A percentile compares a stretch with the other conserved stretches of the same genome.
Evolutionary conservation across 2,329 filamentous ascomycete species (phyloP).

Genomic region (Botrytis elliptica): DNA sequence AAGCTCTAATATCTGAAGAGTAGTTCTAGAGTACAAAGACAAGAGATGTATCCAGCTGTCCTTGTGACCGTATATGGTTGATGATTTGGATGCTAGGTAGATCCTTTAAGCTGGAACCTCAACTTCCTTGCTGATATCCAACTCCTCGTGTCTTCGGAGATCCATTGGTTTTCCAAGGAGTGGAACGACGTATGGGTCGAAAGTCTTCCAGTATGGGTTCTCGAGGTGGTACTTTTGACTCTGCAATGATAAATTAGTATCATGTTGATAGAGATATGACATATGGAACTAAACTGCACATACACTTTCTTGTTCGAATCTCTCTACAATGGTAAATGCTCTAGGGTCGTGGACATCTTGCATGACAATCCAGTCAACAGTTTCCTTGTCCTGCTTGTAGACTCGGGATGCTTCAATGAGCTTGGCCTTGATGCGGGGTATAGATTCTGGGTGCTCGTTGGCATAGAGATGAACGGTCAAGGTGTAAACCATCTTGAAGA

Average conservation of each 20-base stretch:
- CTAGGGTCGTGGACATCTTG: slow-evolving; percentile 66
- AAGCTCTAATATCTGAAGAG: neutral
- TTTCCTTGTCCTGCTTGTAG: slow-evolving; percentile 71
- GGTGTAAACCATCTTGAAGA: slow-evolving; percentile 62
- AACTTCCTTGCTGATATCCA: slow-evolving; percentile 55
- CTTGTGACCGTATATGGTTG: neutral
- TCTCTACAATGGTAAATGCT: slow-evolving; percentile 73
- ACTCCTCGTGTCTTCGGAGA: slow-evolving; percentile 64
- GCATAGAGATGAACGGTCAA: slow-evolving; percentile 69
- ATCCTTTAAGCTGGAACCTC: slow-evolving; percentile 39
- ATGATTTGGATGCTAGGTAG: neutral
- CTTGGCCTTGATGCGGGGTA: slow-evolving; percentile 68
- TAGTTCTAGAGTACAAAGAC: neutral
- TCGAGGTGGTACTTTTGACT: slow-evolving; percentile 62
- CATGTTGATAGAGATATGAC: slow-evolving; percentile 24
- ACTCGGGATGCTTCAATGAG: slow-evolving; percentile 72
- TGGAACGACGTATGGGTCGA: slow-evolving; percentile 71
- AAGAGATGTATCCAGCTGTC: neutral
- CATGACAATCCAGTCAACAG: slow-evolving; percentile 72
- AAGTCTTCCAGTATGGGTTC: slow-evolving; percentile 54
- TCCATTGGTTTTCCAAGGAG: slow-evolving; percentile 69
- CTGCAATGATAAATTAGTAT: slow-evolving; percentile 34
- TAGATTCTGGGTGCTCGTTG: slow-evolving; percentile 61
- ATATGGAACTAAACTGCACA: slow-evolving; percentile 34
- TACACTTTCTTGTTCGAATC: slow-evolving; percentile 66